Percentiles rank a stretch among this genome's conserved stretches.
phyloP scores from a whole-genome alignment of 176 grass and related monocot genomes.

The Phoenix dactylifera region DNA sequence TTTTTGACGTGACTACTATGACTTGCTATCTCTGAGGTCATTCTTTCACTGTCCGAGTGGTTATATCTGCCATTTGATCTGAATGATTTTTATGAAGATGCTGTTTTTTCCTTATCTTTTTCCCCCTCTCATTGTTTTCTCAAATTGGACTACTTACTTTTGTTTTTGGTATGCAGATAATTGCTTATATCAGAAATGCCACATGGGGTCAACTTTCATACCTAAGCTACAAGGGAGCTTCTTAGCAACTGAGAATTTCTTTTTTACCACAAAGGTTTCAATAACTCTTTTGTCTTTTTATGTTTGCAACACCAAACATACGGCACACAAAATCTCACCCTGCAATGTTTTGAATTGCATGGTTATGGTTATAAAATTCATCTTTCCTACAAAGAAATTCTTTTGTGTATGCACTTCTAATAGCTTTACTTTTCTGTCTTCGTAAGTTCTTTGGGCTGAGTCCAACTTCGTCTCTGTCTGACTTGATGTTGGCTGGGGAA shows the following conservation, averaged over 20 bases:
- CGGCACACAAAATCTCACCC: too few relatives aligned
- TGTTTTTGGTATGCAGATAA: slow-evolving; percentile 45
- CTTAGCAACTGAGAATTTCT: slow-evolving; percentile 97
- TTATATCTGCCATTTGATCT: too few relatives aligned
- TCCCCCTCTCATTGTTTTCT: neutral
- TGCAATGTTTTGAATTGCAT: too few relatives aligned
- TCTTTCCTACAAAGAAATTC: neutral
- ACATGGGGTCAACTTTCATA: slow-evolving; percentile 60
- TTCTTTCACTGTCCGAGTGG: too few relatives aligned
- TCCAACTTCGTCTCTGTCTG: slow-evolving; percentile 48
- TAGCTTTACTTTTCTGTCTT: neutral
- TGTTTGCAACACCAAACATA: neutral
- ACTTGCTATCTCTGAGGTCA: too few relatives aligned
- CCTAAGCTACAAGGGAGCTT: slow-evolving; percentile 79
- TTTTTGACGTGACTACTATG: too few relatives aligned
- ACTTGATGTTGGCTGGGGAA: slow-evolving; percentile 60
- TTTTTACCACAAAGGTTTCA: slow-evolving; percentile 76
- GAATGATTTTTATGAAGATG: too few relatives aligned
- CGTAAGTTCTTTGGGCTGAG: slow-evolving; percentile 72
- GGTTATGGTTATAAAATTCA: too few relatives aligned
- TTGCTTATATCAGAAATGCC: slow-evolving; percentile 58
- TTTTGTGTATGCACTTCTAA: neutral
- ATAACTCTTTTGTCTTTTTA: slow-evolving; percentile 4
- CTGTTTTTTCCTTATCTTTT: too few relatives aligned
- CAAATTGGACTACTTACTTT: neutral